Evolutionary conservation across 1,284 basidiomycete genomes (phyloP), one percentile per base, ranked within the genome.

Genomic region (Malassezia slooffiae): DNA sequence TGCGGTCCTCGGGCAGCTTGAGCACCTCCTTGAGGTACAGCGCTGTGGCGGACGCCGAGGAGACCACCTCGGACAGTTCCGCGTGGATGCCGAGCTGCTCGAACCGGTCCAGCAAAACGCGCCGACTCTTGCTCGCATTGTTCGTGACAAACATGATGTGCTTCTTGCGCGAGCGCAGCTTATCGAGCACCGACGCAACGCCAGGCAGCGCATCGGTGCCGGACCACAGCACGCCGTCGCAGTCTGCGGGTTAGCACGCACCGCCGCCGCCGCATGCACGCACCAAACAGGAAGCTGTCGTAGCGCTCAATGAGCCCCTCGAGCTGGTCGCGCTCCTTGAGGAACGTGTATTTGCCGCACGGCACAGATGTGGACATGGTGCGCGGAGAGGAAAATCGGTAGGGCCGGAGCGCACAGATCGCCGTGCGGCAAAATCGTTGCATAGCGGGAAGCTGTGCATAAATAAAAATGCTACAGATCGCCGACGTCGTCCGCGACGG

Each of bases 131-230:
- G 36, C 82, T 88, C n/a, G 91, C 91, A 68, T 96, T 97, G 74
- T 96, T 96, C 22, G 90, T 95, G 28, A 96, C 89, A 69, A 96
- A 99, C 29, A 96, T 74, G 38, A 97, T 74, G 47, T 79, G 78
- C 75, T 96, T 97, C 41, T 82, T 85, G 81, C 62, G 43, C 17
- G 35, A 42, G 20, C 58, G 50, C 15, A 73, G 54, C 47, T 66
- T 60, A 16, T 57, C 38, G 17, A 60, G 43, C 53, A 70, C 60
- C 81, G 77, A 57, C 8, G 50, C 50, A 5, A 53, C 58, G 11
- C 57, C 56, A 3, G 58, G 52, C 16, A 68, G 60, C 9, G 52
- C 49, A 12, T 62, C 62, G 24, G 86, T 81, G n/a, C 86, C 91
- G 85, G 43, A 95, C 77, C 35, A 95, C 13, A 72, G 55, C 1